Base-by-base conservation (phyloP, 306 rosid genomes). In the cucumber (Cucumis sativus) region DNA sequence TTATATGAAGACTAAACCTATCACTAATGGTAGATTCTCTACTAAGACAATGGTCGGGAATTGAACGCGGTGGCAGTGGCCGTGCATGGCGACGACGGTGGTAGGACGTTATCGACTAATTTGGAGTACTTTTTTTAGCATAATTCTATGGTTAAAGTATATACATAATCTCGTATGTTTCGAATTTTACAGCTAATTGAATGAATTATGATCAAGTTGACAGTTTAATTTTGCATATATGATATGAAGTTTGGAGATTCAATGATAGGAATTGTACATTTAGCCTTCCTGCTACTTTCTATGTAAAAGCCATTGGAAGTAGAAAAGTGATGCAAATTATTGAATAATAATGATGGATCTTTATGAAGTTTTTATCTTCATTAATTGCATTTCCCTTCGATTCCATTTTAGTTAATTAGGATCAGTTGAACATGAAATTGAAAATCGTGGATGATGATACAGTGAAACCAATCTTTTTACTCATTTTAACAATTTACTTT, bases 1-100 rank as follows among this genome's bases (percentile, higher is more conserved):
- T 10, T 91, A 91, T 82, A 74, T 54, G 78, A 75, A 63, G 2
- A 86, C 92, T 16, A 74, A 17, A 8, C 84, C 88, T 16, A 11
- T 79, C 47, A 21, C 8, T 43, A 55, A 51, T 20, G 20, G 47
- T 25, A 35, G 49, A 57, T 71, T 58, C 49, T 79, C 15, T 49
- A 41, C 25, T 60, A 75, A 61, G 52, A 79, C 40, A 63, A 77
- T 66, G 40, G 74, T 66, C 54, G 74, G 78, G 39, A 68, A 65
- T 52, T 77, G 58, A 43, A 43, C 33, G 2, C 8, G 11, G 40
- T 13, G 15, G 0, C 30, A 0, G 47, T 28, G 30, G 3, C 30
- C 30, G 30, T 28, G 30, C 25, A 23, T 30, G 33, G 33, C 0
- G 33, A 4, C 37, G 5, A 33, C 37, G 37, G 37, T 33, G 5